A percentile compares a stretch with the other conserved stretches of the same genome.
These are phyloP conservation scores for Hebeloma cylindrosporum DNA, from an alignment of 768 basidiomycete genomes.

Conservation along the genomic window DNA sequence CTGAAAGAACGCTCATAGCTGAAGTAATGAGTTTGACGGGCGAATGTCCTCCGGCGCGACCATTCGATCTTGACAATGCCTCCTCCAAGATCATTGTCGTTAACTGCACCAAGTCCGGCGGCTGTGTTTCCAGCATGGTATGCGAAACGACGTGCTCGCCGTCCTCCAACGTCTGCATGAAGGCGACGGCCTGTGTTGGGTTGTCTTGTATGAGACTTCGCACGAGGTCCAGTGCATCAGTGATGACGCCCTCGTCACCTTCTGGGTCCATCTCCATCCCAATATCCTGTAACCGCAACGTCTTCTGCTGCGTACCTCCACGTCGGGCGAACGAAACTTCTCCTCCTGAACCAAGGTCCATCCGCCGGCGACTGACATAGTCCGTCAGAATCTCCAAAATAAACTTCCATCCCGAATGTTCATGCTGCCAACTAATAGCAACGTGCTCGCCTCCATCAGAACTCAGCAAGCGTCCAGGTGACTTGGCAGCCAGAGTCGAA, in stretches of 20 bases:
- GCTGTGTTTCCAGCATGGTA: constrained; percentile 50
- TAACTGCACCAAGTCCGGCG: constrained; percentile 76
- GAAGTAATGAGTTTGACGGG: constrained; percentile 71
- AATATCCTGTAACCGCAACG: constrained; percentile 61
- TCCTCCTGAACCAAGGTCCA: constrained; percentile 40
- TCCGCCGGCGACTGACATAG: constrained; percentile 61
- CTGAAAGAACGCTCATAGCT: constrained; percentile 78
- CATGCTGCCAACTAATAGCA: constrained; percentile 78
- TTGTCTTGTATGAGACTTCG: constrained; percentile 75
- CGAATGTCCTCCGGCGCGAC: constrained; percentile 39
- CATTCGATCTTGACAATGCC: constrained; percentile 56
- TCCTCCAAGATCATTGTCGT: constrained; percentile 82
- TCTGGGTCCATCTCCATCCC: constrained; percentile 67
- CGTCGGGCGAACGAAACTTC: constrained; percentile 56
- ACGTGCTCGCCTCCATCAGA: constrained; percentile 67
- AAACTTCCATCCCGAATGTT: constrained; percentile 85
- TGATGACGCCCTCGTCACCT: constrained; percentile 65
- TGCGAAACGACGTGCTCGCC: constrained; percentile 53
- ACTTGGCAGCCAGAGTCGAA: constrained; percentile 62
- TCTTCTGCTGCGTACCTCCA: constrained; percentile 36
- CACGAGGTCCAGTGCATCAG: constrained; percentile 77
- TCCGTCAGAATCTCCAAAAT: constrained; percentile 79
- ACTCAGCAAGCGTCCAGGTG: constrained; percentile 70
- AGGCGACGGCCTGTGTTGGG: constrained; percentile 56
- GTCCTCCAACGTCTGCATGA: constrained; percentile 68